Base-by-base conservation (phyloP, 1,284 basidiomycete species). In the Agaricales sp. region DNA sequence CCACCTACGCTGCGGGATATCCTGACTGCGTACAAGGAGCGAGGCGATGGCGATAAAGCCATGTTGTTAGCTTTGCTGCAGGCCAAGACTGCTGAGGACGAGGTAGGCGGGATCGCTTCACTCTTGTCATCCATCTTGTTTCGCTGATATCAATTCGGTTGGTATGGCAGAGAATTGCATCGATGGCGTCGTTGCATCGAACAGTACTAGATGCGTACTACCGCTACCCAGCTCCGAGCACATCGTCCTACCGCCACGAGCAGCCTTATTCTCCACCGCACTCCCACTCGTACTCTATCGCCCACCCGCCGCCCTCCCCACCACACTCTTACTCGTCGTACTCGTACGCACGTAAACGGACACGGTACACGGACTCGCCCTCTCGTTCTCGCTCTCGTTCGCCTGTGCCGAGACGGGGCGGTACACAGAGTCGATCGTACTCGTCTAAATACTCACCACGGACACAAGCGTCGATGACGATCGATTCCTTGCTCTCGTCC, bases 61-160 rank as follows among this genome's bases (percentile, higher is more conserved):
- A 84, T 92, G 78, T 72, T 94, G 21, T 74, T 93, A 45, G 80
- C 87, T 56, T 87, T 94, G 74, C 71, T 94, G 48, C 88, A 84
- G 54, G 90, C 91, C 62, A 93, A 94, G 69, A 78, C 81, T 52
- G 82, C 90, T 20, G 91, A 94, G 63, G 91, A 94, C 63, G 86
- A 92, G 77, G 82, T 82, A 43, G 50, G 72, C 63, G 37, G 38
- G 48, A 45, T 22, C 49, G 43, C 50, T 21, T 41, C n/a, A n/a
- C n/a, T n/a, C n/a, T n/a, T n/a, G n/a, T n/a, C n/a, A n/a, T 51
- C 50, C 41, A 43, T 50, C 44, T 49, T 18, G 1, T 43, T 47
- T n/a, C 20, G 22, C 25, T 62, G 53, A 49, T 41, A 54, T 48
- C 53, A 56, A 50, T 52, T 11, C 8, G 21, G 35, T 49, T 20